Conservation (phyloP, 1,284 basidiomycete genomes). For the Mixia osmundae region DNA sequence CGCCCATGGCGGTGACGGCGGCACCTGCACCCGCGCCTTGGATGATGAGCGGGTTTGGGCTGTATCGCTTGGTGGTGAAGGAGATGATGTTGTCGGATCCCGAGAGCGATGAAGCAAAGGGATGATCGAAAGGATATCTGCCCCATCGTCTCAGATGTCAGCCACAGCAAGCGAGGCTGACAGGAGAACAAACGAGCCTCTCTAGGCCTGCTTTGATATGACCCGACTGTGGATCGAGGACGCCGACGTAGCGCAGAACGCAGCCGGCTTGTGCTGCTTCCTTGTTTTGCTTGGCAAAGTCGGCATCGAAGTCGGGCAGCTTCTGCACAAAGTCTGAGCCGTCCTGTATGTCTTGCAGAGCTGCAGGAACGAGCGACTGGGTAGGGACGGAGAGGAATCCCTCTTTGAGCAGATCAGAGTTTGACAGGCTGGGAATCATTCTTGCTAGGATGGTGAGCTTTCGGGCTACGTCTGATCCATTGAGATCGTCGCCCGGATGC, state of each 20-base stretch:
- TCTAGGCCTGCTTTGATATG: constrained; percentile 67
- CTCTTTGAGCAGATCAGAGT: constrained; percentile 34
- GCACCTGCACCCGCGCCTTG: constrained; percentile 92
- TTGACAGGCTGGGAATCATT: constrained; percentile 28
- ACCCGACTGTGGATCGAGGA: constrained; percentile 55
- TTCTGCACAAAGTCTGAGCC: constrained; percentile 61
- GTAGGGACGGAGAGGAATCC: constrained; percentile 64
- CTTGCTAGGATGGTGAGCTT: constrained; percentile 90
- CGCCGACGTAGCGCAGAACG: constrained; percentile 81
- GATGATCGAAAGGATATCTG: constrained; percentile 68
- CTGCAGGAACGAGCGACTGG: constrained; percentile 58
- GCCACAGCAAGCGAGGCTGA: background rate
- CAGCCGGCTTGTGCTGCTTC: constrained; percentile 52
- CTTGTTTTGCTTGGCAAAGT: constrained; percentile 49
- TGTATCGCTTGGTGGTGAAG: constrained; percentile 69
- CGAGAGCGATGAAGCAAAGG: constrained; percentile 81
- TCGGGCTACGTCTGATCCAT: constrained; percentile 85
- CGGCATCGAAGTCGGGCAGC: constrained; percentile 60
- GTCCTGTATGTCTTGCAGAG: constrained; percentile 38
- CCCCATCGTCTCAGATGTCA: background rate
- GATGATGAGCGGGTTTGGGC: constrained; percentile 59
- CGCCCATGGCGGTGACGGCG: constrained; percentile 94
- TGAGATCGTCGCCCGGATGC: constrained; percentile 86
- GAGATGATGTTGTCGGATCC: constrained; percentile 97
- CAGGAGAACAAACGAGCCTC: constrained; percentile 30